Base-by-base conservation (phyloP, 495 filamentous ascomycete genomes). In the Aspergillus carlsbadensis region DNA sequence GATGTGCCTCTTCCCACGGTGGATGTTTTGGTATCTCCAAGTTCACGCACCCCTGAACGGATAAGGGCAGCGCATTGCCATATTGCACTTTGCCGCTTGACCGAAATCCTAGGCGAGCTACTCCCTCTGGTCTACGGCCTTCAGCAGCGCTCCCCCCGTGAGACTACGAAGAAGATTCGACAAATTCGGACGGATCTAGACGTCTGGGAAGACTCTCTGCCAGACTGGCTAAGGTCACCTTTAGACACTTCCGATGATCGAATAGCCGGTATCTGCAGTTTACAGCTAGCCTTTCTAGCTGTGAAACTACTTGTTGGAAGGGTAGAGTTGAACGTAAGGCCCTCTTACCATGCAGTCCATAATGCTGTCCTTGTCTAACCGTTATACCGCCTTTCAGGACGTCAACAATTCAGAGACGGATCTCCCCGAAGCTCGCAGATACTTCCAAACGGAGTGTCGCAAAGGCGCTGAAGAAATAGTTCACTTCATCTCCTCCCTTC, bases 1-100 rank as follows among this genome's bases (percentile, higher is more conserved):
- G 79, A 84, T 56, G 81, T 84, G 17, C 79, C 79, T 29, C 56
- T 78, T 42, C 81, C 81, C 2, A 77, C 68, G 0, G 52, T 78
- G 31, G 74, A 78, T 31, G 63, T 70, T 5, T 49, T 78, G 3
- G 66, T 75, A 10, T 67, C 74, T 4, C 57, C 57, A 31, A 46
- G 65, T 14, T 50, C 64, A 46, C 74, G 73, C 41, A 71, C 67
- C 46, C 65, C 70, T n/a, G 72, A 72, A 59, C 72, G 74, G 45
- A 71, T 77, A 55, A 58, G 74, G 20, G 70, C 76, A 26, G 76
- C 78, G 20, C 70, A 75, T 47, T 79, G 76, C 49, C 80, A 82
- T 48, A 77, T 82, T 37, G 71, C 74, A 17, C 66, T 84, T 0
- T 81, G 79, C 57, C 72, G 62, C 39, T 65, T 84, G 42, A 81